Evolutionary conservation across 2,329 filamentous ascomycete species (phyloP).

Genomic region (Gnomoniopsis smithogilvyi): DNA sequence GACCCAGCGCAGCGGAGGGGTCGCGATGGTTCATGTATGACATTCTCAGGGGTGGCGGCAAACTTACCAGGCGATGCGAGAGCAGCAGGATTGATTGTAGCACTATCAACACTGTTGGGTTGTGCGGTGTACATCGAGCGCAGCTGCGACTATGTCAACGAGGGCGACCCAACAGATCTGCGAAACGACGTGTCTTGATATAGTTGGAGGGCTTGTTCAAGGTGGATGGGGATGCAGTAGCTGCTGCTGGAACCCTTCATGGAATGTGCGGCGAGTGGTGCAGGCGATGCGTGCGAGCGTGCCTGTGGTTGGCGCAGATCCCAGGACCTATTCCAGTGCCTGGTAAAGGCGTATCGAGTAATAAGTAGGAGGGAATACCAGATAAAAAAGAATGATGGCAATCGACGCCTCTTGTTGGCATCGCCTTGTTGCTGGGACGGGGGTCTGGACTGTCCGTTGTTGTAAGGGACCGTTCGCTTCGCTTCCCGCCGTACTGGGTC

Average conservation of each 20-base stretch:
- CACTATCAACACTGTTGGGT: conserved; percentile 75
- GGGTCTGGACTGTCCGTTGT: conserved; percentile 15
- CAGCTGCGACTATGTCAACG: conserved; percentile 34
- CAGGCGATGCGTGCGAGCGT: conserved; percentile 39
- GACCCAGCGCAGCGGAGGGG: conserved; percentile 10
- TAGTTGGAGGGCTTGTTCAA: conserved; percentile 46
- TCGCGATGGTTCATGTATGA: conserved; percentile 20
- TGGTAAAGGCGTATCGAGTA: conserved; percentile 24
- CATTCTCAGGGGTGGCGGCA: conserved; percentile 15
- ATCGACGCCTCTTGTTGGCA: conserved; percentile 12
- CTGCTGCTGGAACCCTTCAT: conserved; percentile 28
- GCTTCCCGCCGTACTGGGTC: conserved; percentile 17
- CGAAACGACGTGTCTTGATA: conserved; percentile 61
- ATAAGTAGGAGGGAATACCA: conserved; percentile 20
- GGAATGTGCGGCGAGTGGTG: conserved; percentile 32
- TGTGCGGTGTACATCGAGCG: conserved; percentile 57
- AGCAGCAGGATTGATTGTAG: conserved; percentile 87
- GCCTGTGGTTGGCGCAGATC: conserved; percentile 50
- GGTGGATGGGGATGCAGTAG: conserved; percentile 21
- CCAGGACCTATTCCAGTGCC: conserved; percentile 17
- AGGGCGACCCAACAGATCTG: conserved; percentile 41
- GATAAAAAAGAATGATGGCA: conserved; percentile 20
- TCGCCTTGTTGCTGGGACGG: conserved; percentile 3
- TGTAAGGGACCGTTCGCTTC: conserved; percentile 13
- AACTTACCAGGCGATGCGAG: conserved; percentile 74